These are phyloP conservation scores for Fraxinus sp. DNA, from an alignment of 305 asterid species.

Conservation along the genomic window DNA sequence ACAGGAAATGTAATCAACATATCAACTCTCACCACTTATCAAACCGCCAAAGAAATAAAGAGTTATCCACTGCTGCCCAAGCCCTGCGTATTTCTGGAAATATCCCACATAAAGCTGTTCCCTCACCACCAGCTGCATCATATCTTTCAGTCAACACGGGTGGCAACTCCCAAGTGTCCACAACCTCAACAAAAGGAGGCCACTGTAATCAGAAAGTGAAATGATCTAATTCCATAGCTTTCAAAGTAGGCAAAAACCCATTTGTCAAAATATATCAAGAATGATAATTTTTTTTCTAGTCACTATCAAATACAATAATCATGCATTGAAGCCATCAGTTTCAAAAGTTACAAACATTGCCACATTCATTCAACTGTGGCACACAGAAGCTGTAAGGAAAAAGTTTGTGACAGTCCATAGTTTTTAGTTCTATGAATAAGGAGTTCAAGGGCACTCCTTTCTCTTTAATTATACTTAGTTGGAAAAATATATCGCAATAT, in stretches of 20 bases:
- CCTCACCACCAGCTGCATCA: slow-evolving; percentile 94
- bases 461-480: neutral
- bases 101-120: slow-evolving; percentile 95
- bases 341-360: slow-evolving; percentile 9
- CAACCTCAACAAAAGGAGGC: slow-evolving; percentile 94
- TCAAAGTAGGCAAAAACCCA: slow-evolving; percentile 9
- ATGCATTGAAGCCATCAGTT: neutral
- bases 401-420: neutral
- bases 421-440: neutral
- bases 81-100: slow-evolving; percentile 95
- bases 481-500: neutral
- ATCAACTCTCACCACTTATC: slow-evolving; percentile 77
- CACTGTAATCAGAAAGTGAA: slow-evolving; percentile 57
- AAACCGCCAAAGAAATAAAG: slow-evolving; percentile 92
- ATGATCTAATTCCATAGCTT: slow-evolving; percentile 18
- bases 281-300: neutral
- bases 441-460: neutral
- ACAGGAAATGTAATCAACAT: slow-evolving; percentile 9
- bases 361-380: neutral
- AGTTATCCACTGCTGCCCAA: slow-evolving; percentile 97
- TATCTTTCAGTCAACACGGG: slow-evolving; percentile 79
- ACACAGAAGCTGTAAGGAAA: neutral
- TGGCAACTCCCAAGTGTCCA: slow-evolving; percentile 95
- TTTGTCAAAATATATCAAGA: neutral
- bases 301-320: neutral